Base-by-base conservation (phyloP, 441 rosid species). In the Adansonia madagascariensis region DNA sequence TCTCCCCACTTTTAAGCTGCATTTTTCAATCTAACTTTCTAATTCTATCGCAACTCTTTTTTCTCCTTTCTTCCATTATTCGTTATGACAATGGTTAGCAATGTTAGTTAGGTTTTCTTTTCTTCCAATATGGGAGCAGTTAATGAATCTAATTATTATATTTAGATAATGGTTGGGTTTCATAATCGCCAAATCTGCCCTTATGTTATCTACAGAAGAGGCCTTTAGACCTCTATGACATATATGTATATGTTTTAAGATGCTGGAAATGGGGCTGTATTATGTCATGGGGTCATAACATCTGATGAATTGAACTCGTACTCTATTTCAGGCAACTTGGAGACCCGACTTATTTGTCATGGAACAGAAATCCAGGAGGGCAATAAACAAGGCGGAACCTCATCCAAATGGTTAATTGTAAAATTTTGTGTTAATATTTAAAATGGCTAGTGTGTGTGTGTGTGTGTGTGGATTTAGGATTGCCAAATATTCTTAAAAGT, bases 341-440 rank as follows among this genome's bases (percentile, higher is more conserved):
- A 79, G 98, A 94, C 85, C 98, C 98, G 31, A 82, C 98, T 2
- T 94, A 93, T 80, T 79, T 94, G 80, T 93, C 98, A 20, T 94
- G 98, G 98, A 93, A 93, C 85, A 91, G 94, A 83, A 86, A 80
- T 76, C 94, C 97, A 0, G 93, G 92, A 43, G 95, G 97, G 57
- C 88, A 86, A 73, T 94, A 82, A 86, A 55, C 82, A 61, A 14
- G 5, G 57, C 52, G 75, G 52, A 31, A 18, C 52, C 53, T 61
- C 44, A 61, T 61, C 43, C 12, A 31, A 31, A 31, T 31, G 35
- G 35, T 31, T 31, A 31, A 2, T 31, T 31, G 35, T 31, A 31
- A 31, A 31, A 31, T 31, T 31, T 31, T 31, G 35, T 31, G 35
- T 31, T 31, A 31, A 31, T 31, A 31, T 2, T 31, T 31, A 31